Evolutionary conservation across 129 eudicot genomes (phyloP).

Genomic region (Chrysanthemum makinoi): DNA sequence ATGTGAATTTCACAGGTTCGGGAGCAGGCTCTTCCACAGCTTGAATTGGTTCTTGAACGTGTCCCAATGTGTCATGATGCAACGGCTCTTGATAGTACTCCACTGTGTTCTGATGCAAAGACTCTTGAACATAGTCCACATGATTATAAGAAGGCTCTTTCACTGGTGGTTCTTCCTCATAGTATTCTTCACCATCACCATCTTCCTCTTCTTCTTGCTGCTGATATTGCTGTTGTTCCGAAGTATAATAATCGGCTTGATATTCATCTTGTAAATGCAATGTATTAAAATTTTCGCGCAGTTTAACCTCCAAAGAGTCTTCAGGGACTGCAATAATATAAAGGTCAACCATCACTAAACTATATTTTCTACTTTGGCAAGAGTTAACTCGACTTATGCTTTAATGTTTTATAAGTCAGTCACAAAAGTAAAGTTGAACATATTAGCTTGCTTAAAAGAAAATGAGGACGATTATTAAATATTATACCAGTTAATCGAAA

Average conservation of each 20-base stretch:
- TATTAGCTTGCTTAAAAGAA: neutral
- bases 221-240: constrained; percentile 43
- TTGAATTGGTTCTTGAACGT: constrained; percentile 32
- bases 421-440: neutral
- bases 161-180: constrained; percentile 46
- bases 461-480: neutral
- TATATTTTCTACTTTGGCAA: neutral
- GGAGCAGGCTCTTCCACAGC: constrained; percentile 49
- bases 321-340: constrained; percentile 40
- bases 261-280: constrained; percentile 54
- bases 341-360: constrained; percentile 4
- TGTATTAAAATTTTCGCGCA: constrained; percentile 50
- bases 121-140: constrained; percentile 29
- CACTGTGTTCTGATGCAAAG: constrained; percentile 17
- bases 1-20: constrained; percentile 65
- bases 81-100: constrained; percentile 24
- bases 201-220: constrained; percentile 45
- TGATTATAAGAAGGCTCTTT: constrained; percentile 43
- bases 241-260: constrained; percentile 47
- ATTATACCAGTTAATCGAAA: no score
- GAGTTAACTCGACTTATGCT: no score
- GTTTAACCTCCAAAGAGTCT: constrained; percentile 62
- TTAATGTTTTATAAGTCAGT: neutral
- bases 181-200: constrained; percentile 34
- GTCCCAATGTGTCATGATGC: constrained; percentile 18